These are phyloP conservation scores for Fonsecaea erecta DNA, from an alignment of 2,329 filamentous ascomycete genomes.

Conservation along the genomic window DNA sequence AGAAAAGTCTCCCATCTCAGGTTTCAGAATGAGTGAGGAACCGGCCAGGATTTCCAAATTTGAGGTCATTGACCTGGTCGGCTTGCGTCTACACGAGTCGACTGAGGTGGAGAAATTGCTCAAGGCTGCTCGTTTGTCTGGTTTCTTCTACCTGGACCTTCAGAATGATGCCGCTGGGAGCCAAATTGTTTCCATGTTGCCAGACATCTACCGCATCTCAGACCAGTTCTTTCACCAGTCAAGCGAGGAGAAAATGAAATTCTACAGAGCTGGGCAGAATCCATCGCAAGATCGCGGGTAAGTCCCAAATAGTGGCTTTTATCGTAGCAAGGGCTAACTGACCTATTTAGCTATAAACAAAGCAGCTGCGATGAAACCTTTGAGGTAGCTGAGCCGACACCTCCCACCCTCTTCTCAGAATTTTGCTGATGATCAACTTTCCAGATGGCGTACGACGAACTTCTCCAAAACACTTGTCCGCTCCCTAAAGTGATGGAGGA, in stretches of 20 bases:
- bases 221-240: not conserved
- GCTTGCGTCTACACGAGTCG: not conserved
- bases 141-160: not conserved
- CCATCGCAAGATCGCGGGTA: not conserved
- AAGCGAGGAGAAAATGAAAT: not conserved
- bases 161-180: not conserved
- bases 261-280: not conserved
- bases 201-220: not conserved
- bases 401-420: not conserved
- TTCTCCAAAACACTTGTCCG: not conserved
- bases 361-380: not conserved
- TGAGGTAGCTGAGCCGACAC: not conserved
- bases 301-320: not conserved
- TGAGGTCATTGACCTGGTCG: not conserved
- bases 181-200: not conserved
- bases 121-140: not conserved
- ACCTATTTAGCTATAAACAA: not conserved
- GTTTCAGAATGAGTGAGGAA: not conserved
- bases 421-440: not conserved
- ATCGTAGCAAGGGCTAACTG: not conserved
- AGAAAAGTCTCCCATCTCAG: not conserved
- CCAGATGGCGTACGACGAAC: constrained; percentile 1
- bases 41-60: not conserved
- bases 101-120: not conserved
- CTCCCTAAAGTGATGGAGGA: not conserved